Percentiles rank a stretch among this genome's conserved stretches.
phyloP scores from a whole-genome alignment of 345 rosid species.

The Laguncularia racemosa region DNA sequence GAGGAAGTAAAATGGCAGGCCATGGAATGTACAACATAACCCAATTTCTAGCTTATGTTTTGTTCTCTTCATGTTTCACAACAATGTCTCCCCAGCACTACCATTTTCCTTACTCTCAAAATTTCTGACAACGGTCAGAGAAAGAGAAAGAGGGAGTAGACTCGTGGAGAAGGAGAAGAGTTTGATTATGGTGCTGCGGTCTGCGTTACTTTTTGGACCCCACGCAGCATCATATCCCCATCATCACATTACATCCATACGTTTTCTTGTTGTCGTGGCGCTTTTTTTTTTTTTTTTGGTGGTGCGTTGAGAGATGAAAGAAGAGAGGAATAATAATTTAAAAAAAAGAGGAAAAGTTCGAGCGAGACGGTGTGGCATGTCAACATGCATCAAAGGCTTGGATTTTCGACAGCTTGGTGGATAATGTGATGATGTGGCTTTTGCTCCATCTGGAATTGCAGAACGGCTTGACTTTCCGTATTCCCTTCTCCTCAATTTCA shows the following conservation, averaged over 20 bases:
- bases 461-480: too few relatives aligned
- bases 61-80: slow-evolving; percentile 28
- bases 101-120: slow-evolving; percentile 20
- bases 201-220: neutral
- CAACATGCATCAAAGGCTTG: neutral
- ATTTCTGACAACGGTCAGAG: neutral
- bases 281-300: too few relatives aligned
- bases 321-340: neutral
- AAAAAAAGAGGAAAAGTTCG: too few relatives aligned
- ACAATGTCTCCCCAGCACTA: slow-evolving; percentile 1
- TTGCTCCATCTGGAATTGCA: neutral
- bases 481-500: too few relatives aligned
- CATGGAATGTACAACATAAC: slow-evolving; percentile 57
- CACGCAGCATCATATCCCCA: slow-evolving; percentile 17
- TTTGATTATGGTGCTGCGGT: too few relatives aligned
- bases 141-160: slow-evolving; percentile 21
- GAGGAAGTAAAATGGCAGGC: slow-evolving; percentile 50
- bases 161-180: slow-evolving; percentile 6
- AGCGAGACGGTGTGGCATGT: too few relatives aligned
- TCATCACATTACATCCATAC: slow-evolving; percentile 28
- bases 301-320: neutral
- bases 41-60: neutral
- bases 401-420: slow-evolving; percentile 5
- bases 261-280: too few relatives aligned
- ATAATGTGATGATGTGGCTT: slow-evolving; percentile 27